phyloP scores from a whole-genome alignment of 768 basidiomycete species.

The Fomitopsis serialis region DNA sequence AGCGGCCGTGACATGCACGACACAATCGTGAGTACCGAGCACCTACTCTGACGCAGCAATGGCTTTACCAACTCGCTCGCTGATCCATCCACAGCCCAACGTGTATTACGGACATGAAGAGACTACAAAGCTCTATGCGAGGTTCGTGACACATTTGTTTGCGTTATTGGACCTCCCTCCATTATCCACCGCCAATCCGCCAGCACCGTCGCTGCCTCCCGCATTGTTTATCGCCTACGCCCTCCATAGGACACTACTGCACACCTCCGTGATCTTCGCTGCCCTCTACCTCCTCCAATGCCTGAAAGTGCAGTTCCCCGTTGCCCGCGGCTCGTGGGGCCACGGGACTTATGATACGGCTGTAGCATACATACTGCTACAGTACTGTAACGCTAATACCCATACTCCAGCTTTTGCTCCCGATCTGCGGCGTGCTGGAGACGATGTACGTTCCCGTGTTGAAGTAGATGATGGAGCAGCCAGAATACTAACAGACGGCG shows the following conservation, averaged over 20 bases:
- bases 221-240: conserved; percentile 85
- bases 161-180: conserved; percentile 50
- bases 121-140: conserved; percentile 33
- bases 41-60: conserved; percentile 4
- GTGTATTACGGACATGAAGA: conserved; percentile 40
- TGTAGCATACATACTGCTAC: no score
- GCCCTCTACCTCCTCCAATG: conserved; percentile 72
- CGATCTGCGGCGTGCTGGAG: conserved; percentile 39
- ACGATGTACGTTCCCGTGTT: conserved; percentile 58
- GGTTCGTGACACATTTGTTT: conserved; percentile 41
- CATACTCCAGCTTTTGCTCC: no score
- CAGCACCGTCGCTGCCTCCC: conserved; percentile 53
- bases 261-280: conserved; percentile 51
- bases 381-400: no score
- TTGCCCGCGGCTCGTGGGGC: conserved; percentile 84
- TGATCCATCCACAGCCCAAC: conserved; percentile 30
- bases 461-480: conserved; percentile 78
- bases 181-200: conserved; percentile 26
- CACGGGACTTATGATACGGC: no score
- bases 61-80: not conserved
- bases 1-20: conserved; percentile 2
- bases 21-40: conserved; percentile 6
- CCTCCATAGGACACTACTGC: conserved; percentile 70
- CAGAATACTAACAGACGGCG: conserved; percentile 47
- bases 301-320: conserved; percentile 87